Conservation (phyloP, 1,284 basidiomycete genomes). For the Cryptococcus maquisensis region DNA sequence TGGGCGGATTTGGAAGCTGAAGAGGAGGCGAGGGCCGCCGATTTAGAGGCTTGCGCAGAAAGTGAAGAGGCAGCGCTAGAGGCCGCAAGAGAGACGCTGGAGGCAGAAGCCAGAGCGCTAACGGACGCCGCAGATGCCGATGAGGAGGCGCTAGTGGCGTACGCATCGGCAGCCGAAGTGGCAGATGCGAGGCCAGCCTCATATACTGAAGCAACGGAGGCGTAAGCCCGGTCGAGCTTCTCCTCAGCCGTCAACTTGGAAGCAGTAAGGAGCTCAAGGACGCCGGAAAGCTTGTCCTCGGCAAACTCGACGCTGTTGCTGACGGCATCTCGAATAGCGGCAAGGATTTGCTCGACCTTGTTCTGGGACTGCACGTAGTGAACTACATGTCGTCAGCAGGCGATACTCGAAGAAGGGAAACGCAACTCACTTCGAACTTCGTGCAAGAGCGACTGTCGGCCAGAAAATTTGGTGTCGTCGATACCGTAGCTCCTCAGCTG, state of each 20-base stretch:
- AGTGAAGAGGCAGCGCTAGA: constrained; percentile 35
- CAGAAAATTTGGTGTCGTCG: constrained; percentile 60
- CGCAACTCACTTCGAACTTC: constrained; percentile 59
- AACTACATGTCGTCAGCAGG: constrained; percentile 34
- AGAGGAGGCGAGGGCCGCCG: constrained; percentile 35
- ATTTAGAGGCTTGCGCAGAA: constrained; percentile 33
- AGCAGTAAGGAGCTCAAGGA: constrained; percentile 38
- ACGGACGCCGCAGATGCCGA: constrained; percentile 37
- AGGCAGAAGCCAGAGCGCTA: constrained; percentile 35
- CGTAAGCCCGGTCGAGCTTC: constrained; percentile 44
- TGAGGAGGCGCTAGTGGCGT: constrained; percentile 34
- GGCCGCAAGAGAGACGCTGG: constrained; percentile 34
- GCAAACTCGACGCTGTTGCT: constrained; percentile 61
- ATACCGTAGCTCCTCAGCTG: constrained; percentile 71
- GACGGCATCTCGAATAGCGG: constrained; percentile 60
- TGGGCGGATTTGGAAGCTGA: constrained; percentile 35
- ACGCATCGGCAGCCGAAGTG: constrained; percentile 25
- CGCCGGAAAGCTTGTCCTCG: constrained; percentile 59
- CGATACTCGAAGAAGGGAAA: constrained; percentile 4
- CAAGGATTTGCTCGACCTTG: constrained; percentile 58
- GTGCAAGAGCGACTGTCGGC: constrained; percentile 64
- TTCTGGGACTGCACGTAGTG: constrained; percentile 65
- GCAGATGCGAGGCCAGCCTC: constrained; percentile 32
- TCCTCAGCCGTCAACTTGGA: constrained; percentile 47
- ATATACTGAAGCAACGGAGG: constrained; percentile 36